phyloP scores from a whole-genome alignment of 768 basidiomycete genomes.

The Phlebiopsis gigantea region DNA sequence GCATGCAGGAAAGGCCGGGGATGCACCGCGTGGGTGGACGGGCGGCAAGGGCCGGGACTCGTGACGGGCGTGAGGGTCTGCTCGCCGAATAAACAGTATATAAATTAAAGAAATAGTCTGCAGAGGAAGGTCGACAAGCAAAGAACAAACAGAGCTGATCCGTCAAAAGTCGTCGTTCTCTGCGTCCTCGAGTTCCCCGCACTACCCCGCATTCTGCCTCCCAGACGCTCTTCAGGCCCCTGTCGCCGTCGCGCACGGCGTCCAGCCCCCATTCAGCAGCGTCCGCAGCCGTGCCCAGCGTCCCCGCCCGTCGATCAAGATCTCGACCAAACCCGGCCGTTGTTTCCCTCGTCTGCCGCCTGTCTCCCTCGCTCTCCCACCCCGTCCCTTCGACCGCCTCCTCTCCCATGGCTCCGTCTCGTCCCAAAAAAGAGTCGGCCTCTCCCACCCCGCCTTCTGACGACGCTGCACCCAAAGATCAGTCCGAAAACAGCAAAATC shows the following conservation, averaged over 20 bases:
- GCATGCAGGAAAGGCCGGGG: constrained; percentile 9
- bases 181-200: constrained; percentile 2
- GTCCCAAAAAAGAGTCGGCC: constrained; percentile 60
- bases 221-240: constrained; percentile 3
- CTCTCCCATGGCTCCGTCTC: constrained; percentile 55
- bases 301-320: constrained; percentile 12
- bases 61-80: constrained; percentile 13
- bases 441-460: constrained; percentile 64
- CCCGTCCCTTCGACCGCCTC: constrained; percentile 15
- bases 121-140: constrained; percentile 11
- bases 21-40: constrained; percentile 11
- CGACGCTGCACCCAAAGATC: constrained; percentile 51
- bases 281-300: neutral
- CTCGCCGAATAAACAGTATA: no score
- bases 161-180: constrained; percentile 12
- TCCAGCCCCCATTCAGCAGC: neutral
- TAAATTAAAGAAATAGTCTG: constrained; percentile 1
- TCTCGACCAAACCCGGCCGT: constrained; percentile 10
- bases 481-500: constrained; percentile 65
- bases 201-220: constrained; percentile 13
- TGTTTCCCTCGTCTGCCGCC: constrained; percentile 16
- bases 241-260: constrained; percentile 8
- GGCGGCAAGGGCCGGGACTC: constrained; percentile 4
- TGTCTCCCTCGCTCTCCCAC: constrained; percentile 22
- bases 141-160: constrained; percentile 16